Conservation (phyloP, 371 early-diverging fungal species). For the Thermomucor indicae-seudaticae region DNA sequence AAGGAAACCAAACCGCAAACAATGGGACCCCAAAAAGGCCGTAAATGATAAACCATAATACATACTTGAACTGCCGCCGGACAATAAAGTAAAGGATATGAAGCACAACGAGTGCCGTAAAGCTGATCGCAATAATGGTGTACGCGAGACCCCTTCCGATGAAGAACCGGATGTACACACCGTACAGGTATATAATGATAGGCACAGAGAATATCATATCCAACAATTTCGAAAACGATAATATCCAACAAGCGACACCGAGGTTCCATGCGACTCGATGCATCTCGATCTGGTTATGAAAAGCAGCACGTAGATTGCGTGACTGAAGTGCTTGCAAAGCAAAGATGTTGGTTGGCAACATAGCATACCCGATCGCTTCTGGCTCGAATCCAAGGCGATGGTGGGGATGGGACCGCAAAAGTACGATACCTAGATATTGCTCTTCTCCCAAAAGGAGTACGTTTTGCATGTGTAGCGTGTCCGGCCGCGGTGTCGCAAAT, state of each 20-base stretch:
- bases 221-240: conserved; percentile 30
- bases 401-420: conserved; percentile 36
- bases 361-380: conserved; percentile 40
- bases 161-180: conserved; percentile 29
- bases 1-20: conserved; percentile 39
- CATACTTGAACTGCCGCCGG: conserved; percentile 38
- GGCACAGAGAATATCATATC: conserved; percentile 40
- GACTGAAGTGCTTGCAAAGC: conserved; percentile 34
- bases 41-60: conserved; percentile 41
- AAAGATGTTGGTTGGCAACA: conserved; percentile 31
- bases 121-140: conserved; percentile 28
- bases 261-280: conserved; percentile 30
- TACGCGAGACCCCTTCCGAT: conserved; percentile 22
- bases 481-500: conserved; percentile 25
- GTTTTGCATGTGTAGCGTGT: conserved; percentile 44
- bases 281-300: conserved; percentile 39
- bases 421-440: conserved; percentile 28
- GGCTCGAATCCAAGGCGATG: conserved; percentile 47
- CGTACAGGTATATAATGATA: conserved; percentile 35
- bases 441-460: conserved; percentile 45
- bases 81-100: conserved; percentile 38
- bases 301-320: conserved; percentile 29
- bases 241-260: conserved; percentile 35
- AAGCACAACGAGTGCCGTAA: conserved; percentile 24
- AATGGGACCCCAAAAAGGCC: conserved; percentile 34